Conservation (phyloP, 2,329 filamentous ascomycete genomes). For the Amauroascus niger region DNA sequence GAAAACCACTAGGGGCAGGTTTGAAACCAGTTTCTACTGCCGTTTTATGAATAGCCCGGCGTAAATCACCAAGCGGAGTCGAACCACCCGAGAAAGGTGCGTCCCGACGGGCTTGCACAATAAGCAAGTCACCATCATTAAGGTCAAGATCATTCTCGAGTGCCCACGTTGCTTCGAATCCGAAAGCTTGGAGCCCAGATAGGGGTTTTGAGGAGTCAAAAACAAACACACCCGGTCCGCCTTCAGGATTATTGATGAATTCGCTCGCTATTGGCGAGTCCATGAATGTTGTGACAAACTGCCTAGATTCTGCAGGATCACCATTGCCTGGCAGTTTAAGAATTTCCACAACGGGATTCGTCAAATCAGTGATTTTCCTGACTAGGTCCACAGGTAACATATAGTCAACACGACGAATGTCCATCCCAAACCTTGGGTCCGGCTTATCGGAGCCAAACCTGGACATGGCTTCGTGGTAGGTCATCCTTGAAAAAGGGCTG, state of each 20-base stretch:
- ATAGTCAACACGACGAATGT: slow-evolving; percentile 59
- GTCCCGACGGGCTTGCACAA: slow-evolving; percentile 68
- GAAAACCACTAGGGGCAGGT: slow-evolving; percentile 43
- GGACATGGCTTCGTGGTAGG: slow-evolving; percentile 69
- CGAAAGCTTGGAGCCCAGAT: slow-evolving; percentile 65
- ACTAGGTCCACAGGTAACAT: slow-evolving; percentile 56
- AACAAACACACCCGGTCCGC: slow-evolving; percentile 70
- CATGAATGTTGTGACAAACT: slow-evolving; percentile 62
- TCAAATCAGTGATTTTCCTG: slow-evolving; percentile 61
- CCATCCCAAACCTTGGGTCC: slow-evolving; percentile 62
- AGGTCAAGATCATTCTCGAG: slow-evolving; percentile 46
- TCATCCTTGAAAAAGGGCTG: slow-evolving; percentile 48
- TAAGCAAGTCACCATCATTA: slow-evolving; percentile 64
- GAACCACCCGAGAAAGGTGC: slow-evolving; percentile 62
- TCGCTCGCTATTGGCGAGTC: slow-evolving; percentile 50
- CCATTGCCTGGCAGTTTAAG: slow-evolving; percentile 51
- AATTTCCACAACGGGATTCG: slow-evolving; percentile 62
- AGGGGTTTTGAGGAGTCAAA: slow-evolving; percentile 65
- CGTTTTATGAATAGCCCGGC: slow-evolving; percentile 58
- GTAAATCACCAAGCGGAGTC: slow-evolving; percentile 60
- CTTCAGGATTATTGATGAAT: slow-evolving; percentile 60
- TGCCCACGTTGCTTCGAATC: slow-evolving; percentile 58
- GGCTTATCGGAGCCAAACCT: slow-evolving; percentile 85
- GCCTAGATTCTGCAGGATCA: slow-evolving; percentile 44
- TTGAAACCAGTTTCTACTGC: slow-evolving; percentile 57